phyloP scores from a whole-genome alignment of 2,329 filamentous ascomycete genomes.

The Fusarium subglutinans region DNA sequence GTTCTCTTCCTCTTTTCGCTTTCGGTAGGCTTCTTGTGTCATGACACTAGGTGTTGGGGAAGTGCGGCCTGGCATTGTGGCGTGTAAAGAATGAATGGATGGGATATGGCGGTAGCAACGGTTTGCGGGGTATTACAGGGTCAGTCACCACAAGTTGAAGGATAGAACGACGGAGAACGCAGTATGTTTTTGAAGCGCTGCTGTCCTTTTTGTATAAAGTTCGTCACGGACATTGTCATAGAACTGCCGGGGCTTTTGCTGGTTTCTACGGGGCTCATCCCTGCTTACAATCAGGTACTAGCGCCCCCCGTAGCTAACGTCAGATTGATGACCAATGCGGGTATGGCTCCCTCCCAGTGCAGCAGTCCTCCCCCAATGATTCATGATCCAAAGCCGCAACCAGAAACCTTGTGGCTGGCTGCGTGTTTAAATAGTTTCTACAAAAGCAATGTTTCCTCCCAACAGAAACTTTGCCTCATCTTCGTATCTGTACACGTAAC shows the following conservation, averaged over 20 bases:
- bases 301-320: slow-evolving; percentile 12
- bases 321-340: slow-evolving; percentile 9
- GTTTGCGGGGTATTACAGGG: neutral
- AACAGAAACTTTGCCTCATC: neutral
- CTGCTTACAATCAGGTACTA: slow-evolving; percentile 20
- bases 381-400: neutral
- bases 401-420: neutral
- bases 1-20: slow-evolving; percentile 1
- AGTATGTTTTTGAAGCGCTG: neutral
- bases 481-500: neutral
- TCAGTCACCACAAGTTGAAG: neutral
- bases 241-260: slow-evolving; percentile 10
- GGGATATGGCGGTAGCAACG: neutral
- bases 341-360: neutral
- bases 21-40: slow-evolving; percentile 30
- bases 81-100: no score
- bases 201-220: slow-evolving; percentile 23
- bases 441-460: neutral
- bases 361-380: neutral
- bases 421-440: neutral
- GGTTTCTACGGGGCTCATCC: neutral
- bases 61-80: slow-evolving; percentile 20
- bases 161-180: neutral
- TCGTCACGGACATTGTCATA: slow-evolving; percentile 2
- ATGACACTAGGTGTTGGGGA: slow-evolving; percentile 26